Percentiles rank a stretch among this genome's conserved stretches.
Conservation (phyloP, 2,329 filamentous ascomycete genomes). For the Tolypocladium endophyticum region DNA sequence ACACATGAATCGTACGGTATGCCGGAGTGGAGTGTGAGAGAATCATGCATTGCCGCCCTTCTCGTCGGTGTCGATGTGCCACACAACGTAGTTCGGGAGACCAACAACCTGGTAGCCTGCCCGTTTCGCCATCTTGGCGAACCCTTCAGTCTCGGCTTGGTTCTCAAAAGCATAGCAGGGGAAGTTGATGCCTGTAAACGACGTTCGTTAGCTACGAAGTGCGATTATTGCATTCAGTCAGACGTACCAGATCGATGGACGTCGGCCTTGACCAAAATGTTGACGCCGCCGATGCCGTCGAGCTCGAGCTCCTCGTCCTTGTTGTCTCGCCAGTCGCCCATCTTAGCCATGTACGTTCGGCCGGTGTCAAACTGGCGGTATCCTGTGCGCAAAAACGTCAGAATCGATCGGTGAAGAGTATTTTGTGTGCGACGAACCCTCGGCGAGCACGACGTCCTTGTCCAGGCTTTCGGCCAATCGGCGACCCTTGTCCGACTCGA, state of each 20-base stretch:
- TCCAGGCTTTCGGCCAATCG: constrained; percentile 63
- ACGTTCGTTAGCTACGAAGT: background rate
- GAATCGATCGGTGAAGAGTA: background rate
- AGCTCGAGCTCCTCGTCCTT: constrained; percentile 88
- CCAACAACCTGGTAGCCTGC: constrained; percentile 89
- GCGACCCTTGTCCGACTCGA: constrained; percentile 78
- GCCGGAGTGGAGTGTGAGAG: background rate
- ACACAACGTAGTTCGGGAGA: constrained; percentile 94
- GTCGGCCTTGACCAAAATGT: constrained; percentile 94
- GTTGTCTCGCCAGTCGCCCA: constrained; percentile 88
- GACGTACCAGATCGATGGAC: constrained; percentile 80
- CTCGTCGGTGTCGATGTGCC: constrained; percentile 96
- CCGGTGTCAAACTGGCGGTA: constrained; percentile 92
- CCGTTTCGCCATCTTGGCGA: constrained; percentile 96
- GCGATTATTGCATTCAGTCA: constrained; percentile 1
- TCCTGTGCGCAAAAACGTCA: constrained; percentile 36
- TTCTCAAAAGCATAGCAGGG: constrained; percentile 96
- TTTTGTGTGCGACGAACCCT: constrained; percentile 46
- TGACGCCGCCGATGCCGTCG: constrained; percentile 93
- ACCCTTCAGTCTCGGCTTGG: constrained; percentile 96
- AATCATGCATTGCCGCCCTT: constrained; percentile 66
- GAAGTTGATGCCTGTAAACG: constrained; percentile 76
- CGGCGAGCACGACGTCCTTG: constrained; percentile 76
- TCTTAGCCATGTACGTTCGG: constrained; percentile 76
- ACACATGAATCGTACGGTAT: constrained; percentile 9